Evolutionary conservation across 805 yeast species (phyloP).

Genomic region (Starmerella bombi): DNA sequence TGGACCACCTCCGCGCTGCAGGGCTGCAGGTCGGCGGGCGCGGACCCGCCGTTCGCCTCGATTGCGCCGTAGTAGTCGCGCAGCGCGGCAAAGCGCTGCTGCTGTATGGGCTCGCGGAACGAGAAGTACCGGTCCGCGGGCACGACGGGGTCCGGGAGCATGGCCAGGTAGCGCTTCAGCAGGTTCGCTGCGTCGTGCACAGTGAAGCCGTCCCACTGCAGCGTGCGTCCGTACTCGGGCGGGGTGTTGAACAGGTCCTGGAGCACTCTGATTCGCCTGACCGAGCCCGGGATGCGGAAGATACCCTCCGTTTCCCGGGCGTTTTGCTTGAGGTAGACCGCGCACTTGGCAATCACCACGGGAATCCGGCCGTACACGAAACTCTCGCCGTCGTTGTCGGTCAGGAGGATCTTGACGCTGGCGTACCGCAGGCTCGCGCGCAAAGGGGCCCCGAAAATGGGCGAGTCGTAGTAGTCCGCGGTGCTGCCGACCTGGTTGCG

Average conservation of each 20-base stretch:
- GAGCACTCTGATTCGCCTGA: slow-evolving; percentile 72
- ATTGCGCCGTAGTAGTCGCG: slow-evolving; percentile 35
- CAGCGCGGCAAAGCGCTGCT: slow-evolving; percentile 42
- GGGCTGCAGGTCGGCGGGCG: slow-evolving; percentile 2
- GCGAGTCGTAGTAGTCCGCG: slow-evolving; percentile 15
- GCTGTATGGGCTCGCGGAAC: slow-evolving; percentile 66
- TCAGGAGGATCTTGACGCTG: slow-evolving; percentile 57
- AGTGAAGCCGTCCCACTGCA: slow-evolving; percentile 84
- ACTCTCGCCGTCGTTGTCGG: slow-evolving; percentile 43
- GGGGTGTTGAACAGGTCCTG: slow-evolving; percentile 75
- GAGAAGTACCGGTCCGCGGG: slow-evolving; percentile 63
- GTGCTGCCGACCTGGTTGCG: background rate
- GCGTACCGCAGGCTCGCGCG: slow-evolving; percentile 61
- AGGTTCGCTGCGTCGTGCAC: slow-evolving; percentile 95
- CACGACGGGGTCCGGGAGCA: slow-evolving; percentile 82
- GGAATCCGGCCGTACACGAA: slow-evolving; percentile 83
- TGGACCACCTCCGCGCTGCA: slow-evolving; percentile 1
- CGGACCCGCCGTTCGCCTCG: background rate
- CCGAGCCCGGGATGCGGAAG: slow-evolving; percentile 84
- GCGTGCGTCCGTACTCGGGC: slow-evolving; percentile 77
- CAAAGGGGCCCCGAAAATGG: slow-evolving; percentile 72
- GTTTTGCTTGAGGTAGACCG: slow-evolving; percentile 64
- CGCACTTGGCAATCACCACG: slow-evolving; percentile 89
- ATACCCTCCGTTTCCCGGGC: slow-evolving; percentile 72
- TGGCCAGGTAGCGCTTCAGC: slow-evolving; percentile 70